A percentile compares a stretch with the other conserved stretches of the same genome.
Evolutionary conservation across 208 protist species (phyloP).

Genomic region (Leishmania tropica): DNA sequence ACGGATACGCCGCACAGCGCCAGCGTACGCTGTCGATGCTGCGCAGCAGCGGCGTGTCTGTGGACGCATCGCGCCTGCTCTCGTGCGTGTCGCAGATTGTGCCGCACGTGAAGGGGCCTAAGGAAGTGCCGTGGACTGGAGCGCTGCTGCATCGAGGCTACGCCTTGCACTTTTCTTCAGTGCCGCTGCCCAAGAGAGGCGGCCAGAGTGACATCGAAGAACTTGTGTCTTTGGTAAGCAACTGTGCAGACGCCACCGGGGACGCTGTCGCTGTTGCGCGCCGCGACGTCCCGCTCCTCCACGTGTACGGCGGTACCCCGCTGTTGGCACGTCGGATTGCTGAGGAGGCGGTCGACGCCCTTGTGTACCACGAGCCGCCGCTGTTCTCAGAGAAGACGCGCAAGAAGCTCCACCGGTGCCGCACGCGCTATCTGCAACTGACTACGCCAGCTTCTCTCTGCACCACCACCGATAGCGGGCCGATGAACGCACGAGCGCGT

Average conservation of each 20-base stretch:
- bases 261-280: neutral
- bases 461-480: neutral
- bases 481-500: conserved; percentile 11
- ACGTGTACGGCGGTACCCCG: conserved; percentile 74
- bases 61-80: conserved; percentile 51
- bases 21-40: conserved; percentile 44
- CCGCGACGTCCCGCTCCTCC: conserved; percentile 38
- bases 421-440: conserved; percentile 41
- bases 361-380: conserved; percentile 32
- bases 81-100: conserved; percentile 65
- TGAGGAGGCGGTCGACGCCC: conserved; percentile 53
- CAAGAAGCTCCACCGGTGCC: conserved; percentile 24
- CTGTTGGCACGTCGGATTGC: conserved; percentile 62
- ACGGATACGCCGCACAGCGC: conserved; percentile 41
- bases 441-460: conserved; percentile 11
- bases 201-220: neutral
- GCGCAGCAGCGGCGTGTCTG: conserved; percentile 42
- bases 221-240: neutral
- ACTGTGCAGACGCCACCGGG: neutral
- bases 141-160: conserved; percentile 58
- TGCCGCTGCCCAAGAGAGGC: neutral
- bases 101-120: conserved; percentile 39
- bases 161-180: conserved; percentile 43
- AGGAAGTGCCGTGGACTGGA: conserved; percentile 41
- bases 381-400: conserved; percentile 14